Conservation (phyloP, 2,329 filamentous ascomycete species). For the Mycosphaerella sp. region DNA sequence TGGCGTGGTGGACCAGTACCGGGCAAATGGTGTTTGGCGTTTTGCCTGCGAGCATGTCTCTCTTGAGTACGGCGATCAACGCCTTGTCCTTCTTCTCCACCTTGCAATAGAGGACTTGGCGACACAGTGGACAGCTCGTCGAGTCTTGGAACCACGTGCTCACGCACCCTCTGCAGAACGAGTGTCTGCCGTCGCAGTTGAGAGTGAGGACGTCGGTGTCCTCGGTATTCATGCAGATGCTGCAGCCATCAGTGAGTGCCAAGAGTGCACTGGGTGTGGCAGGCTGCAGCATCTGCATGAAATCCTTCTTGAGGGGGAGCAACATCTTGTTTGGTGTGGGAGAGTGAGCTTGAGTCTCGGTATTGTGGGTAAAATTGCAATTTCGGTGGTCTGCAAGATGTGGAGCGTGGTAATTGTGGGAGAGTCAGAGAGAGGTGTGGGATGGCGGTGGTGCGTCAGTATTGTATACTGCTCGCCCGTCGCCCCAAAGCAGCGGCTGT, state of each 20-base stretch:
- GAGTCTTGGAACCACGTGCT: background rate
- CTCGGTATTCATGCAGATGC: background rate
- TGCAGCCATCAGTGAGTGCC: background rate
- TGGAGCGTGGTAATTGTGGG: too few relatives aligned
- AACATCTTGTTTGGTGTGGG: background rate
- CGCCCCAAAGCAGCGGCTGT: too few relatives aligned
- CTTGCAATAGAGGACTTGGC: background rate
- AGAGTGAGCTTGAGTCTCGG: background rate
- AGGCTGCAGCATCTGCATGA: background rate
- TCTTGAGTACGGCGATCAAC: too few relatives aligned
- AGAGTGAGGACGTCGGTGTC: background rate
- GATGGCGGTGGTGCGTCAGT: too few relatives aligned
- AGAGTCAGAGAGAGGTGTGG: too few relatives aligned
- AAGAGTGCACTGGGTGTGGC: background rate
- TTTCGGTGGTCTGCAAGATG: too few relatives aligned
- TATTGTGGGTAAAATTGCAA: background rate
- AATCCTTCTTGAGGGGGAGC: background rate
- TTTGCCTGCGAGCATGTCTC: too few relatives aligned
- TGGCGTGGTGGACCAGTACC: too few relatives aligned
- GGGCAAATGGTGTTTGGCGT: too few relatives aligned
- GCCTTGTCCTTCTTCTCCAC: too few relatives aligned
- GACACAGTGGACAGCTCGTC: background rate
- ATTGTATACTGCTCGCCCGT: too few relatives aligned
- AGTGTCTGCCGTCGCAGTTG: background rate
- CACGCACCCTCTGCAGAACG: background rate